A percentile compares a stretch with the other conserved stretches of the same genome.
These are phyloP conservation scores for Talaromyces sp. DNA, from an alignment of 2,329 filamentous ascomycete genomes.

Conservation along the genomic window DNA sequence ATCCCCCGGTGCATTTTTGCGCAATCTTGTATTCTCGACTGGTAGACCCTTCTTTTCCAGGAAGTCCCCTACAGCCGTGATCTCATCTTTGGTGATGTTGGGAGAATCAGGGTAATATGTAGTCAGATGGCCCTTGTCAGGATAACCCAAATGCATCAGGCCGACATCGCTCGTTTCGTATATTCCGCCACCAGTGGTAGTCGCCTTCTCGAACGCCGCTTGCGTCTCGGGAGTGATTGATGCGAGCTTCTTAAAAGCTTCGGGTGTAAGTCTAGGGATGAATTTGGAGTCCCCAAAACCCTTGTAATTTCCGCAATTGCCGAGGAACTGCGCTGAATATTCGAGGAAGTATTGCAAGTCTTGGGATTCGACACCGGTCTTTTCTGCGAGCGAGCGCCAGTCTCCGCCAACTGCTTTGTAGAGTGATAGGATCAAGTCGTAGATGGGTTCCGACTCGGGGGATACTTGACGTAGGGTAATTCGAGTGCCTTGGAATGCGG, in stretches of 20 bases:
- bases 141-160: conserved; percentile 73
- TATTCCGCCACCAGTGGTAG: conserved; percentile 59
- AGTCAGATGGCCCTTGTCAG: conserved; percentile 72
- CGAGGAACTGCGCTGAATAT: conserved; percentile 75
- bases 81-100: conserved; percentile 71
- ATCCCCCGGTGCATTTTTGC: conserved; percentile 62
- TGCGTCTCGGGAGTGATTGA: conserved; percentile 59
- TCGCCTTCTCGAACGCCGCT: conserved; percentile 65
- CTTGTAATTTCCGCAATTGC: conserved; percentile 82
- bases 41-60: conserved; percentile 70
- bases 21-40: conserved; percentile 72
- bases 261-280: conserved; percentile 67
- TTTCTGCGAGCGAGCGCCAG: conserved; percentile 66
- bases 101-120: conserved; percentile 79
- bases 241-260: conserved; percentile 64
- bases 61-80: conserved; percentile 68
- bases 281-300: conserved; percentile 85
- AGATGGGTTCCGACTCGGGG: conserved; percentile 77
- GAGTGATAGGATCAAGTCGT: conserved; percentile 73
- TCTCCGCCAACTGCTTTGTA: conserved; percentile 66
- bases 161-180: conserved; percentile 65
- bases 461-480: conserved; percentile 79
- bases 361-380: conserved; percentile 63
- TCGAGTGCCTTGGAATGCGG: conserved; percentile 72
- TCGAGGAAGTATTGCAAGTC: conserved; percentile 69